A percentile compares a stretch with the other conserved stretches of the same genome.
phyloP scores from a whole-genome alignment of 805 yeast species.

The Monosporozyma yasuniensis region DNA sequence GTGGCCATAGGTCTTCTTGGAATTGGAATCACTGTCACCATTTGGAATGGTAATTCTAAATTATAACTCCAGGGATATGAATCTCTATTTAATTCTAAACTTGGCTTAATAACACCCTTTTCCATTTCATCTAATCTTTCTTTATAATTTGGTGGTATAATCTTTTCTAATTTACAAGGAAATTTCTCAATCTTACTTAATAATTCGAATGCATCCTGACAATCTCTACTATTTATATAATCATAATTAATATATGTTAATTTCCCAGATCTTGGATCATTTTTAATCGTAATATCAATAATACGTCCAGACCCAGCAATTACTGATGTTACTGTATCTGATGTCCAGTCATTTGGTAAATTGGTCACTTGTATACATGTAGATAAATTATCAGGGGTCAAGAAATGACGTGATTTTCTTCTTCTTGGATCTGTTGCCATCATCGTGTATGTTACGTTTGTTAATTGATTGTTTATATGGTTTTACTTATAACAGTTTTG shows the following conservation, averaged over 20 bases:
- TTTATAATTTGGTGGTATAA: constrained; percentile 20
- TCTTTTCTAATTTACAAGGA: constrained; percentile 22
- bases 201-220: constrained; percentile 21
- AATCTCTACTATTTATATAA: constrained; percentile 19
- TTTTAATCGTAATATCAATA: constrained; percentile 41
- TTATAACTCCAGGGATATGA: constrained; percentile 26
- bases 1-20: constrained; percentile 20
- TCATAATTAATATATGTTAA: constrained; percentile 32
- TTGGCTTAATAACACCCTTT: neutral
- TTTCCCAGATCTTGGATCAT: constrained; percentile 36
- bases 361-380: constrained; percentile 30
- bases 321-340: constrained; percentile 49
- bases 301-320: constrained; percentile 68
- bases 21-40: constrained; percentile 29
- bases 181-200: constrained; percentile 21
- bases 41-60: constrained; percentile 29
- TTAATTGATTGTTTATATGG: neutral
- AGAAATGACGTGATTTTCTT: constrained; percentile 25
- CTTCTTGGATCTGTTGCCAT: constrained; percentile 28
- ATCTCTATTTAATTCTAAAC: constrained; percentile 20
- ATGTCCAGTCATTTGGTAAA: constrained; percentile 67
- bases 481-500: neutral
- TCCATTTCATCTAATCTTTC: constrained; percentile 4
- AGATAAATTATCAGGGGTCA: constrained; percentile 26
- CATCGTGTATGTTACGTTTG: neutral